Conservation (phyloP, 2,329 filamentous ascomycete genomes). For the Aspergillus thermomutatus region DNA sequence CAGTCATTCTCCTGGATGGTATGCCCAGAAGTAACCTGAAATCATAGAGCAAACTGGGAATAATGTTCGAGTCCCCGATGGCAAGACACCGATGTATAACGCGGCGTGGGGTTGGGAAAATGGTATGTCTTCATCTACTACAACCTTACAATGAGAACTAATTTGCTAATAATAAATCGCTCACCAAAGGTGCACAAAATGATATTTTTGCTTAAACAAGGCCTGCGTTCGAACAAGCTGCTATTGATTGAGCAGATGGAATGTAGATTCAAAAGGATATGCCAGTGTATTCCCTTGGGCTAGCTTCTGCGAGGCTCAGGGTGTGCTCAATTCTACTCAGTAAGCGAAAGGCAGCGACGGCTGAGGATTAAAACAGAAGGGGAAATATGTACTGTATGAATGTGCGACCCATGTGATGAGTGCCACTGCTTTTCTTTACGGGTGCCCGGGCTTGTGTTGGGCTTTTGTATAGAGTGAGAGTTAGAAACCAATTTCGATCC, state of each 20-base stretch:
- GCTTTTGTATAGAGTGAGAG: too few relatives aligned
- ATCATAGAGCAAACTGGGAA: conserved; percentile 12
- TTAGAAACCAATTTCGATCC: too few relatives aligned
- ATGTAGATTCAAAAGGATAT: background rate
- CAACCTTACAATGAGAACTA: background rate
- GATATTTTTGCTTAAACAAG: background rate
- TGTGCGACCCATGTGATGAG: too few relatives aligned
- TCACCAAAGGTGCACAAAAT: background rate
- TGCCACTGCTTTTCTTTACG: too few relatives aligned
- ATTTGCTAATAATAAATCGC: background rate
- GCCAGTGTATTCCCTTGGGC: too few relatives aligned
- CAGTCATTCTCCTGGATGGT: background rate
- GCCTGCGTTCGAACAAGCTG: too few relatives aligned
- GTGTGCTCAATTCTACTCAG: too few relatives aligned
- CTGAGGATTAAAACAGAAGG: too few relatives aligned
- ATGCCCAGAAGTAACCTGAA: background rate
- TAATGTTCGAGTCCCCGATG: conserved; percentile 11
- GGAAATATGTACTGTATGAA: background rate
- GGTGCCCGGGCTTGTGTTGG: too few relatives aligned
- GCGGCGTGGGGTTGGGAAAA: conserved; percentile 12
- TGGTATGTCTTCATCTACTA: conserved; percentile 3
- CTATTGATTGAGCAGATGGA: background rate
- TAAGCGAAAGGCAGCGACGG: too few relatives aligned
- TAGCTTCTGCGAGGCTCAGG: too few relatives aligned
- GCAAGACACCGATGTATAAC: conserved; percentile 18